Evolutionary conservation across 768 basidiomycete species (phyloP), one percentile per base, ranked within the genome.

Genomic region (Porpolomopsis calyptriformis): DNA sequence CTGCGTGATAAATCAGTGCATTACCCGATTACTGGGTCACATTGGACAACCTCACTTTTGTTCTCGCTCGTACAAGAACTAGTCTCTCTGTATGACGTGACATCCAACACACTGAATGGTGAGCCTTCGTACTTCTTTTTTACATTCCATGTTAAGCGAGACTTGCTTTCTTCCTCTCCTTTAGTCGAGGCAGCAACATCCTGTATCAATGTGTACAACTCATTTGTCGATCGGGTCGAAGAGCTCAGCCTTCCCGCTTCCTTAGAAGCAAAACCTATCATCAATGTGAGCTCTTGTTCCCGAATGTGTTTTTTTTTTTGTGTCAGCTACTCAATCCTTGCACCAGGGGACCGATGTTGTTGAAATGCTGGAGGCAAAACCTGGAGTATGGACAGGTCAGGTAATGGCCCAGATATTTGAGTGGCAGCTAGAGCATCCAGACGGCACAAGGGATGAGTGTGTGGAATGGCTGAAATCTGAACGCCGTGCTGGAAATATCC

Each of bases 341-440:
- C 26, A 33, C 22, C 53, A 96, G 93, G 93, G 93, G 1, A 75
- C 69, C 23, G 78, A 84, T 46, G 69, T 91, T 26, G 64, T 74
- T 2, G 49, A 61, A 18, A 59, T 76, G 7, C 66, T 93, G 4
- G 72, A 64, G 1, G 68, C 69, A 14, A 77, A 71, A 50, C 73
- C 80, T 1, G 91, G 91, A 1, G 73, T 78, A 1, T 82, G 89
- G 78, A 78, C 81, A 4, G 74, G 76, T 25, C 63, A 71, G 23
- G 71, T 81, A 4, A 67, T 89, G 16, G 65, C 71, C n/a, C 73
- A 70, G 39, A 71, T 97, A 20, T 57, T 89, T 16, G 76, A 81
- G 49, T 98, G 92, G 93, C 90, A 92, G 55, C 70, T 98, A 5
- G 80, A 77, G 27, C 66, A 91, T 58, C 88, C 92, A 0, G 55